phyloP scores from a whole-genome alignment of 1,284 basidiomycete species.

The Meripilus lineatus region DNA sequence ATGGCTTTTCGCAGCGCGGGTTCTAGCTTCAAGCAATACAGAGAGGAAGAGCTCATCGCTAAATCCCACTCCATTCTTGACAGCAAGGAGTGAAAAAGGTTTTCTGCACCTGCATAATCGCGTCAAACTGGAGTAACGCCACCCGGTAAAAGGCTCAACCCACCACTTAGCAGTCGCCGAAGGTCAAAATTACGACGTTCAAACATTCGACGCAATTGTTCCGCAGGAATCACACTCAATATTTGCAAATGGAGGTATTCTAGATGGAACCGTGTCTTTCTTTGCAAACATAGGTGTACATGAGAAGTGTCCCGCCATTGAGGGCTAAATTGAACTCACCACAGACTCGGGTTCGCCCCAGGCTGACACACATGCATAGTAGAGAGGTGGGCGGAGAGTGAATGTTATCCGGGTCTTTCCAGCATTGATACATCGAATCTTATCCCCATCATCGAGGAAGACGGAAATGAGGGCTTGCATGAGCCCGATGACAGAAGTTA shows the following conservation, averaged over 20 bases:
- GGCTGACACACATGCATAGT: constrained; percentile 85
- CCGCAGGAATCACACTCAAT: constrained; percentile 81
- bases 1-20: constrained; percentile 62
- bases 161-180: constrained; percentile 78
- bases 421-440: constrained; percentile 74
- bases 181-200: constrained; percentile 91
- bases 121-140: background rate
- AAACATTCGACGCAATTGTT: constrained; percentile 84
- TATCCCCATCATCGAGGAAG: constrained; percentile 82
- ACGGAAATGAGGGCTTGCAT: constrained; percentile 95
- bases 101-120: constrained; percentile 63
- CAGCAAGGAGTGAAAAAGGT: constrained; percentile 72
- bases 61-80: constrained; percentile 72
- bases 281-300: constrained; percentile 38
- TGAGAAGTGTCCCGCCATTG: background rate
- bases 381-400: constrained; percentile 80
- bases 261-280: constrained; percentile 87
- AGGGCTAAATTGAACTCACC: constrained; percentile 46
- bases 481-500: constrained; percentile 83
- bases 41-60: constrained; percentile 74
- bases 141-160: constrained; percentile 10
- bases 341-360: constrained; percentile 95
- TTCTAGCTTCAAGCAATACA: constrained; percentile 79
- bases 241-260: constrained; percentile 95
- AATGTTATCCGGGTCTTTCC: constrained; percentile 81